phyloP scores from a whole-genome alignment of 345 rosid genomes.

The Rhodamnia rubescens region DNA sequence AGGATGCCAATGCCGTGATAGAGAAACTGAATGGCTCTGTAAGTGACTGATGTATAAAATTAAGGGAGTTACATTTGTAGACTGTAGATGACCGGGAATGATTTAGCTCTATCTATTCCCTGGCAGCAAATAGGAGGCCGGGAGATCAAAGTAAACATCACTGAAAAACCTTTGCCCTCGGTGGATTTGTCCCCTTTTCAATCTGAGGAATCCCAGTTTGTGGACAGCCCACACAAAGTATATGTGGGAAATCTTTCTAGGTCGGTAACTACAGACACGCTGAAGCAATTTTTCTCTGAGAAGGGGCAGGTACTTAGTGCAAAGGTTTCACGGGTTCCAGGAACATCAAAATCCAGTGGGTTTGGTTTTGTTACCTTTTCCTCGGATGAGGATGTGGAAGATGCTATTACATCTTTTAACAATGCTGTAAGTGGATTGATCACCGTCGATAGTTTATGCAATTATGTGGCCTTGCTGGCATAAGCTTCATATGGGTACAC shows the following conservation, averaged over 20 bases:
- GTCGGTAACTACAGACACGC: conserved; percentile 55
- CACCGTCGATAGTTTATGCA: neutral
- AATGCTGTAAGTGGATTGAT: conserved; percentile 47
- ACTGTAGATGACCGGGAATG: neutral
- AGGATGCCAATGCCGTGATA: conserved; percentile 67
- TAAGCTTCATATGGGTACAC: neutral
- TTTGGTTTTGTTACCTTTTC: conserved; percentile 86
- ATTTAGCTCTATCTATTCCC: neutral
- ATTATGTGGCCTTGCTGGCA: neutral
- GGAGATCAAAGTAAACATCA: conserved; percentile 71
- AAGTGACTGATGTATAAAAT: conserved; percentile 4
- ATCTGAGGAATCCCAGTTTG: conserved; percentile 56
- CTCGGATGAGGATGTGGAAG: conserved; percentile 63
- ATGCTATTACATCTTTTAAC: conserved; percentile 63
- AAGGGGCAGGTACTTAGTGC: conserved; percentile 74
- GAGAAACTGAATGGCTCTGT: conserved; percentile 84
- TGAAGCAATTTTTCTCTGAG: conserved; percentile 54
- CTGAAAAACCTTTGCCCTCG: conserved; percentile 55
- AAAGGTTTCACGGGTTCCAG: conserved; percentile 70
- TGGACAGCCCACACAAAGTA: conserved; percentile 64
- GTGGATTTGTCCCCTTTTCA: conserved; percentile 41
- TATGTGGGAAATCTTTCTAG: conserved; percentile 88
- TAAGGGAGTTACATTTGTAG: neutral
- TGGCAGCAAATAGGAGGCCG: conserved; percentile 70
- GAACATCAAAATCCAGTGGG: conserved; percentile 76